Evolutionary conservation across 1,284 basidiomycete species (phyloP), one percentile per base, ranked within the genome.

Genomic region (Irpex lacteus): DNA sequence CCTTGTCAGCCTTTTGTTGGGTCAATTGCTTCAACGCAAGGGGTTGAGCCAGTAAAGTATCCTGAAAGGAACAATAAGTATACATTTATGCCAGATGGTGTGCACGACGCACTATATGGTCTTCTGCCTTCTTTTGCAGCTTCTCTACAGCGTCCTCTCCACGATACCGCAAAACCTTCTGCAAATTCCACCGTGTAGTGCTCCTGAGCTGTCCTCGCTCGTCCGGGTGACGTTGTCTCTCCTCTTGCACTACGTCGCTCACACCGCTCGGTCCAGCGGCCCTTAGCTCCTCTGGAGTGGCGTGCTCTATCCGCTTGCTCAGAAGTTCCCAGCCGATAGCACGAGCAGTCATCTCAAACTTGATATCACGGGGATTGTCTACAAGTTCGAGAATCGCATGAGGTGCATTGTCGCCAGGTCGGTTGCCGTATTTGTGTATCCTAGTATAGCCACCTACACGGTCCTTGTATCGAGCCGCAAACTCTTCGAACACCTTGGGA

Each of bases 401-500:
- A 1, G 95, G 95, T 36, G 98, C 98, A 74, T 98, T 94, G 81
- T 99, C 98, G 26, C 96, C 96, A 63, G 81, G 83, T 18, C 97
- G 87, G 75, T 91, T 87, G 49, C 97, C 98, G 69, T 89, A 93
- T 73, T 91, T 94, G 75, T 95, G 90, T 67, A 99, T 90, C 32
- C 98, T 89, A 5, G 98, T 99, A 81, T 98, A 99, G 5, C 98
- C 98, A 8, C 98, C 98, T 4, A 90, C 90, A 4, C 98, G 86
- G 19, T 84, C 74, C 1, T 86, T 84, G 77, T 98, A 99, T 54
- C 98, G 90, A 68, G 87, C 75, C 0, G 95, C 88, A 62, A 98
- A 89, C 5, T 87, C 85, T 8, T 82, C 82, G 74, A 98, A 96
- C 21, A 98, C 80, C 75, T 96, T 96, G 18, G 89, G 86, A 21